Conservation (phyloP, 2,329 filamentous ascomycete genomes). For the Calonectria leucothoes region DNA sequence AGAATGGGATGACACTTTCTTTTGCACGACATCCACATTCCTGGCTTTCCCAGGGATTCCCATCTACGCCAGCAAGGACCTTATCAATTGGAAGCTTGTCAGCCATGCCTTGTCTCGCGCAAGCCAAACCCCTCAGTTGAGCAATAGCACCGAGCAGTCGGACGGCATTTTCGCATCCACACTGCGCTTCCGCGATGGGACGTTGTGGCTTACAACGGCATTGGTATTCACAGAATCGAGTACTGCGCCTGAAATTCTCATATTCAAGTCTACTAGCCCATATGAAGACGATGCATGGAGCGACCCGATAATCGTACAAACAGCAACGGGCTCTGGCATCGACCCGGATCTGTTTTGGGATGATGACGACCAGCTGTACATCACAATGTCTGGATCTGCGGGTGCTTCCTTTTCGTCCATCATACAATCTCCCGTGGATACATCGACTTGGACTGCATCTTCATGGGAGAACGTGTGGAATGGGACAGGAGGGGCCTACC, state of each 20-base stretch:
- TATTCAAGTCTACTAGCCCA: background rate
- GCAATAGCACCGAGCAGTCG: background rate
- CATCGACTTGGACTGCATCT: background rate
- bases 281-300: background rate
- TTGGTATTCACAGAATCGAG: background rate
- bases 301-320: background rate
- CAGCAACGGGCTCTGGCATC: background rate
- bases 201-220: background rate
- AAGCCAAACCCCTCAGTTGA: background rate
- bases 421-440: background rate
- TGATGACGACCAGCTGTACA: background rate
- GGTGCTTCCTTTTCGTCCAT: background rate
- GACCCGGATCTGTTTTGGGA: slow-evolving; percentile 5
- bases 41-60: slow-evolving; percentile 63
- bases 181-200: background rate
- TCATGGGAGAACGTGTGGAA: slow-evolving; percentile 50
- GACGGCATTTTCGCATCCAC: slow-evolving; percentile 7
- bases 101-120: background rate
- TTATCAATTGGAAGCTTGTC: background rate
- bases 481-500: slow-evolving; percentile 54
- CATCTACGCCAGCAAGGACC: slow-evolving; percentile 56
- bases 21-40: slow-evolving; percentile 64
- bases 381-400: background rate
- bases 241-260: background rate
- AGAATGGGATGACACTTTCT: slow-evolving; percentile 57